Base-by-base conservation (phyloP, 306 rosid genomes). In the Adenanthera pavonina region DNA sequence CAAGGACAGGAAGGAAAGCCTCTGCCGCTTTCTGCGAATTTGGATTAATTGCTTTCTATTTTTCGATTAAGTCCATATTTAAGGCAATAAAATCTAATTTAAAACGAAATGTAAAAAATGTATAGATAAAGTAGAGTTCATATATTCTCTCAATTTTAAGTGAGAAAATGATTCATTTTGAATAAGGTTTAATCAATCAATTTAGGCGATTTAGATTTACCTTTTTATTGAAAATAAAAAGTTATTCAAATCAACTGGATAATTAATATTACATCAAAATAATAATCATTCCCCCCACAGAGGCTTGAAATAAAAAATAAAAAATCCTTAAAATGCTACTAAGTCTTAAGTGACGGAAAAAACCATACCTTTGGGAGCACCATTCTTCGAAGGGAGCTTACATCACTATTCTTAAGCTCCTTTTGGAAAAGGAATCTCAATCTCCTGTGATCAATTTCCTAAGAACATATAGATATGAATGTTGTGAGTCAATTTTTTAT, bases 341-440 rank as follows among this genome's bases (percentile, higher is more conserved):
- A 57, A 34, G 25, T 20, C 5, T 43, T 43, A 43, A 33, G 61
- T 7, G 48, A 20, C 10, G 38, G 19, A 8, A 19, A 75, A 69
- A 46, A 44, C 19, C 80, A 61, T 38, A 93, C 99, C 99, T 95
- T 95, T 43, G 99, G 99, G 69, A 95, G 92, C 47, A 95, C 70
- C 98, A 95, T 92, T 80, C 98, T 90, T 85, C 94, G 88, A 4
- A 95, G 97, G 80, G 97, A 88, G 86, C 94, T 91, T 69, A 95
- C 99, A 61, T 95, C 99, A 59, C 99, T 95, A 88, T 92, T 93
- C 85, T 83, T 95, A 14, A 95, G 91, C 88, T 93, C 98, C 86
- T 95, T 95, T 60, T 93, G 91, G 79, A 95, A 95, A 60, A 95
- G 94, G 85, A 90, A 93, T 85, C 81, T 92, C 88, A 95, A 74